Base-by-base conservation (phyloP, 2,329 filamentous ascomycete genomes). In the Apiospora kogelbergensis region DNA sequence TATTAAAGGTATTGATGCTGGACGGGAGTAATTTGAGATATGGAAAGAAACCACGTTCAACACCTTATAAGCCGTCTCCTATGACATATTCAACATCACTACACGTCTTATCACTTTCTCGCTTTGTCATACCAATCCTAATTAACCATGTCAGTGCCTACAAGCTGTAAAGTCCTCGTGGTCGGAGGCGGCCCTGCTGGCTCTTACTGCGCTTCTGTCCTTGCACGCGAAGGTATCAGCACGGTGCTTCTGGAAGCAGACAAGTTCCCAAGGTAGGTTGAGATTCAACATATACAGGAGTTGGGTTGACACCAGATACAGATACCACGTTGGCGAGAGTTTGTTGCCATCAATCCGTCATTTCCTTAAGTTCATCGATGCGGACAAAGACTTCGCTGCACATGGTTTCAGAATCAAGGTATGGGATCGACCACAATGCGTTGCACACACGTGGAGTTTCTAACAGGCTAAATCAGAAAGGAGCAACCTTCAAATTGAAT, bases 141-240 rank as follows among this genome's bases (percentile, higher is more conserved):
- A 46, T 26, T 37, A 5, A 42, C 40, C 40, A 46, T 45, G 40
- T 65, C 67, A n/a, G 41, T 79, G 68, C 75, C 77, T 3, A 67
- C 72, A 44, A 64, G 71, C 10, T 77, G 74, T 63, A 78, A 76
- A 6, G 82, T 84, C 0, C 76, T 84, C 1, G 80, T 85, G 7
- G 71, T 84, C 1, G 83, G 83, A 6, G 83, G 81, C 26, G 84
- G 84, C 5, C 84, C 83, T 6, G 82, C 73, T 0, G 83, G 84
- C 2, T 85, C 84, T 0, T 85, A 84, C 67, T 70, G 82, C 1
- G 82, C 84, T 6, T 71, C 79, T 0, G 80, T 73, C 0, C 73
- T 86, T 6, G 83, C 83, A 1, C 79, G 83, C 0, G 83, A 86
- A 71, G 83, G 81, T 2, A 72, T 85, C 15, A 80, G 84, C 64